phyloP scores from a whole-genome alignment of 2,329 filamentous ascomycete species.

The Ophiostoma triangulosporum region DNA sequence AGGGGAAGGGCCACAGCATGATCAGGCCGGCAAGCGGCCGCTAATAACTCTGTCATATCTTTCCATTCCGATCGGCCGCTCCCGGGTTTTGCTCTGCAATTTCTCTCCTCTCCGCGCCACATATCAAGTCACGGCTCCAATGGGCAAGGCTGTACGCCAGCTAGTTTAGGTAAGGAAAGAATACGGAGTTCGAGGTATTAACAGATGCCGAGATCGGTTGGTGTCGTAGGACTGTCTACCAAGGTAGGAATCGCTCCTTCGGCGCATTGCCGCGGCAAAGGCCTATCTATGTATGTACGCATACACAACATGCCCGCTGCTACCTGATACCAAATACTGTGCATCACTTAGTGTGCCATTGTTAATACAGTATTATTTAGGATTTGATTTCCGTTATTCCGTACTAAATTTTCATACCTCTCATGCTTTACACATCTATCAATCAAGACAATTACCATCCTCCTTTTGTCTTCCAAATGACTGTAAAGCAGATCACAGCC shows the following conservation, averaged over 20 bases:
- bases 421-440: background rate
- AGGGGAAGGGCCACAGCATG: too few species aligned
- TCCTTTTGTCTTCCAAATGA: background rate
- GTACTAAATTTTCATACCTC: background rate
- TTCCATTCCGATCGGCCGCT: too few species aligned
- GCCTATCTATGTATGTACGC: too few species aligned
- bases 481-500: background rate
- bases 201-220: background rate
- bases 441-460: background rate
- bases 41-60: too few species aligned
- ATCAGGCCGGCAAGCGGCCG: too few species aligned
- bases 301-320: too few species aligned
- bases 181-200: background rate
- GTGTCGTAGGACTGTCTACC: background rate
- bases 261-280: background rate
- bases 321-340: too few species aligned
- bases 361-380: too few species aligned
- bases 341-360: too few species aligned
- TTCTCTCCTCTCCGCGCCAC: too few species aligned
- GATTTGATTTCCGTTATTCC: too few species aligned
- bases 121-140: background rate
- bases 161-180: background rate
- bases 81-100: background rate
- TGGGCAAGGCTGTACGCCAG: background rate
- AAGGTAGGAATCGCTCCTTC: background rate